Percentiles rank a stretch among this genome's conserved stretches.
Evolutionary conservation across 2,329 filamentous ascomycete species (phyloP).

Genomic region (Botrytis deweyae): DNA sequence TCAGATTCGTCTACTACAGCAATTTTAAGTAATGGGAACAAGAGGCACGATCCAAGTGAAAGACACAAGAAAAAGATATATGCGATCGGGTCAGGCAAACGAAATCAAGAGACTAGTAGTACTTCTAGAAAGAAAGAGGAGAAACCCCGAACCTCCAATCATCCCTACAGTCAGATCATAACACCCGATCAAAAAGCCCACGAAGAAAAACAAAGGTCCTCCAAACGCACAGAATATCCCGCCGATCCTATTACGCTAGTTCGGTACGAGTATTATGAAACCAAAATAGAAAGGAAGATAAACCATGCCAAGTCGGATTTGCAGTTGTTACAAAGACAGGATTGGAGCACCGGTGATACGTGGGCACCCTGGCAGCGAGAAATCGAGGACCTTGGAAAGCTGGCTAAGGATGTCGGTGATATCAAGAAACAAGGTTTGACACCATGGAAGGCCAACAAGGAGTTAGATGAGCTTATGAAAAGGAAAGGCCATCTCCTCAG

Average conservation of each 20-base stretch:
- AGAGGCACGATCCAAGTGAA: not conserved
- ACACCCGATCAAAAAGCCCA: not conserved
- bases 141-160: not conserved
- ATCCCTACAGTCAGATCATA: not conserved
- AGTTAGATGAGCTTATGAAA: not conserved
- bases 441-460: not conserved
- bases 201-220: not conserved
- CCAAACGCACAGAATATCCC: not conserved
- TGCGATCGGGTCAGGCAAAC: not conserved
- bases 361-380: not conserved
- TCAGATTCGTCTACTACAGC: not conserved
- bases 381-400: not conserved
- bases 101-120: not conserved
- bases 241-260: not conserved
- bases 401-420: not conserved
- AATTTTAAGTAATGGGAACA: not conserved
- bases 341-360: no score
- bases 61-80: not conserved
- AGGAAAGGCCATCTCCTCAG: no score
- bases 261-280: not conserved
- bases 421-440: not conserved
- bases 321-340: no score
- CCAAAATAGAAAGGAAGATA: not conserved
- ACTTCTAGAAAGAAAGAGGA: not conserved
- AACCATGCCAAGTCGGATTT: rapidly evolving